Conservation (phyloP, 805 yeast species). For the Jamesozyma lodderae region DNA sequence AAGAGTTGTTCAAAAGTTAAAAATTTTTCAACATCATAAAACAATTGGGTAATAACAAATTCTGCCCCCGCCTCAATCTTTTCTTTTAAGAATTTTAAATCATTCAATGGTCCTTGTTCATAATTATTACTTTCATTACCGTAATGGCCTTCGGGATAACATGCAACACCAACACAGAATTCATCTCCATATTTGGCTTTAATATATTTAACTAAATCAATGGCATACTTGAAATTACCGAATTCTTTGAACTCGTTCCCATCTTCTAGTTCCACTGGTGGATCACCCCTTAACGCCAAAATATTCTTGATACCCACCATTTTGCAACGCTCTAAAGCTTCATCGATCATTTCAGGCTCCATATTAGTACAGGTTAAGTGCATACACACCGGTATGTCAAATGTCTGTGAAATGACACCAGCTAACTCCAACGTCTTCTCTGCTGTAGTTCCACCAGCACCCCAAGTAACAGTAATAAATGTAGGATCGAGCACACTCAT, state of each 20-base stretch:
- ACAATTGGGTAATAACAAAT: slow-evolving; percentile 83
- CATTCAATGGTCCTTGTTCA: slow-evolving; percentile 56
- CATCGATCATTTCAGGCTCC: slow-evolving; percentile 63
- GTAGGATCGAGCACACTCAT: slow-evolving; percentile 83
- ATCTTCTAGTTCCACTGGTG: slow-evolving; percentile 56
- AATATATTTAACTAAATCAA: slow-evolving; percentile 79
- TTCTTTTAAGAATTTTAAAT: slow-evolving; percentile 70
- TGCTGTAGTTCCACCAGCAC: slow-evolving; percentile 94
- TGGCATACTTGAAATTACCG: slow-evolving; percentile 59
- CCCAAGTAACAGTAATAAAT: slow-evolving; percentile 95
- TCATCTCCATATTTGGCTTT: slow-evolving; percentile 60
- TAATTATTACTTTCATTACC: slow-evolving; percentile 16
- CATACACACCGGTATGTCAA: slow-evolving; percentile 82
- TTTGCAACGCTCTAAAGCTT: slow-evolving; percentile 65
- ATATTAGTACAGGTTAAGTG: slow-evolving; percentile 96
- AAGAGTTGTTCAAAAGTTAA: slow-evolving; percentile 50
- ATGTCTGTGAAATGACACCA: slow-evolving; percentile 58
- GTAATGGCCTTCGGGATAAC: slow-evolving; percentile 89
- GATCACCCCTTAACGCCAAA: slow-evolving; percentile 91
- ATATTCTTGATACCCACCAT: slow-evolving; percentile 77
- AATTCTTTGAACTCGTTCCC: slow-evolving; percentile 23
- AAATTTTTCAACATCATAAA: slow-evolving; percentile 79
- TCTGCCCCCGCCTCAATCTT: slow-evolving; percentile 93
- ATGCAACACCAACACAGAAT: slow-evolving; percentile 94
- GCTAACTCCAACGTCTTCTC: slow-evolving; percentile 82